Evolutionary conservation across 352 stramenopile species (phyloP).

Genomic region (Globisporangium polare): DNA sequence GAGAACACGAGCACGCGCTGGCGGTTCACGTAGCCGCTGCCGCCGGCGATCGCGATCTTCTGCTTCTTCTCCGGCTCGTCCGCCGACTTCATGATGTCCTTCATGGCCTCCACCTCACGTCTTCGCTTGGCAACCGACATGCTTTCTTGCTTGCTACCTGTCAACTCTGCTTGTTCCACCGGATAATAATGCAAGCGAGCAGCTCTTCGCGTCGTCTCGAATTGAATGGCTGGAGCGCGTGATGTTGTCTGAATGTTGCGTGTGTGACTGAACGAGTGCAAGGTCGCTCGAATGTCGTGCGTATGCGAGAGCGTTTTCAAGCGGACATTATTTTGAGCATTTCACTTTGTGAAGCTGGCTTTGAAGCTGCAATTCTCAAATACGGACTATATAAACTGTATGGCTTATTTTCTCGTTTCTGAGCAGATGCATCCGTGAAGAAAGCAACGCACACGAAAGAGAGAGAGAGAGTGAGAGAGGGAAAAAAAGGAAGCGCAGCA

Average conservation of each 20-base stretch:
- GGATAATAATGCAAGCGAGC: slow-evolving; percentile 11
- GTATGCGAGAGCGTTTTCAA: no score
- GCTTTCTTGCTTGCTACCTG: neutral
- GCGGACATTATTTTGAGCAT: no score
- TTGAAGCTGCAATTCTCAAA: no score
- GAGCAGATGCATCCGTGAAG: neutral
- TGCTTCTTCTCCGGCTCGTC: slow-evolving; percentile 42
- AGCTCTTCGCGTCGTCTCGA: slow-evolving; percentile 17
- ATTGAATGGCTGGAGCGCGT: slow-evolving; percentile 14
- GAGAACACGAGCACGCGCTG: slow-evolving; percentile 92
- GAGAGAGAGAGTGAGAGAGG: no score
- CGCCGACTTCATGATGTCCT: slow-evolving; percentile 17
- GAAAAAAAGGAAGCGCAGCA: slow-evolving; percentile 17
- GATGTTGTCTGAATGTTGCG: neutral
- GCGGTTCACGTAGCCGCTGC: slow-evolving; percentile 86
- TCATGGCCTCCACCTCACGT: slow-evolving; percentile 21
- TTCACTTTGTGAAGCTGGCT: no score
- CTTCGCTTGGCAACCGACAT: slow-evolving; percentile 23
- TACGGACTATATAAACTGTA: no score
- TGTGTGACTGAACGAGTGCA: neutral
- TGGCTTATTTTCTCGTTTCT: neutral
- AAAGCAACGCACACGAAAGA: neutral
- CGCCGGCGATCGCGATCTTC: slow-evolving; percentile 25
- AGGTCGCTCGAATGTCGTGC: neutral
- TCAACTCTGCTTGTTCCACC: slow-evolving; percentile 34